Evolutionary conservation across 2,329 filamentous ascomycete species (phyloP).

Genomic region (Colletotrichum sp.): DNA sequence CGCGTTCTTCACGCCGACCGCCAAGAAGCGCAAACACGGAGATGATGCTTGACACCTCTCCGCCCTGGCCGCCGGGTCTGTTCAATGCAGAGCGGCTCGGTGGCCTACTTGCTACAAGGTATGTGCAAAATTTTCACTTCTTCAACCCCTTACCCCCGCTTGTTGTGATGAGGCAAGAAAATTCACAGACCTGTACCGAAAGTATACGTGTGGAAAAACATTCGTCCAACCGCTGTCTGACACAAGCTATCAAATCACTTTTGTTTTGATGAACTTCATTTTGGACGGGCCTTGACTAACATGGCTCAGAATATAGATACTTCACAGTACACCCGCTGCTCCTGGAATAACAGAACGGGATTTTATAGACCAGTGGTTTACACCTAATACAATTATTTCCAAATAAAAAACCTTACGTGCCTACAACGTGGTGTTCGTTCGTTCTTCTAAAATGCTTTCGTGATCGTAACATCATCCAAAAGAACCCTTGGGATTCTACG

Average conservation of each 20-base stretch:
- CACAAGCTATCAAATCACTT: constrained; percentile 23
- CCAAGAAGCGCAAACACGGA: constrained; percentile 55
- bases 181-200: constrained; percentile 90
- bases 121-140: constrained; percentile 30
- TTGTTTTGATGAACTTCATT: constrained; percentile 7
- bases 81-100: not conserved
- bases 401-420: not conserved
- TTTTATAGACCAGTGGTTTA: fast-evolving
- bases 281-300: constrained; percentile 1
- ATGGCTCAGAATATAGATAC: not conserved
- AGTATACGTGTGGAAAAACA: constrained; percentile 67
- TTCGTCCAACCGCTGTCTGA: constrained; percentile 89
- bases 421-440: no score
- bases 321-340: no score
- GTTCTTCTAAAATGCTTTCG: no score
- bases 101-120: constrained; percentile 36
- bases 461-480: no score
- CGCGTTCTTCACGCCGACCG: constrained; percentile 66
- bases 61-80: not conserved
- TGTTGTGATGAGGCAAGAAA: constrained; percentile 72
- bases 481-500: no score
- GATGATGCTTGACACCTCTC: constrained; percentile 21
- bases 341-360: not conserved
- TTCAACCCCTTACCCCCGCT: constrained; percentile 35
- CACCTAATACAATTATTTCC: not conserved